phyloP scores from a whole-genome alignment of 805 yeast species.

The Monosporozyma yasuniensis region DNA sequence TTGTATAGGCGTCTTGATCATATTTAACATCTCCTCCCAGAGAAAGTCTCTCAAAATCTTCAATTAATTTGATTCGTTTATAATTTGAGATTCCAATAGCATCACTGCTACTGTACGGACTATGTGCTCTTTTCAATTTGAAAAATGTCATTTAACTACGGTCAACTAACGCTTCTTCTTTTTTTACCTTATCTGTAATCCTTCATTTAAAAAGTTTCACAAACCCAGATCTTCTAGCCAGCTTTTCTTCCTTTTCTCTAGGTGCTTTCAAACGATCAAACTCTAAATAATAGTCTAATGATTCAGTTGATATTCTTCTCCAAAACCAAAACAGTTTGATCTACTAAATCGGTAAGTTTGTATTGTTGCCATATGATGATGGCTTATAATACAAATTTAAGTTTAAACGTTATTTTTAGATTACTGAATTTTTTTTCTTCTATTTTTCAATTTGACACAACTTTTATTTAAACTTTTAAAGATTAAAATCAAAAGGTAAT shows the following conservation, averaged over 20 bases:
- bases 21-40: slow-evolving; percentile 7
- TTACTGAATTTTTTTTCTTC: background rate
- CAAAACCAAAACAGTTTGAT: background rate
- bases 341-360: background rate
- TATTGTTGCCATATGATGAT: background rate
- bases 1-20: background rate
- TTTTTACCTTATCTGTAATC: background rate
- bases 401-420: background rate
- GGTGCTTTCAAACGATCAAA: background rate
- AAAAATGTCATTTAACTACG: slow-evolving; percentile 6
- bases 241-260: background rate
- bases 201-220: background rate
- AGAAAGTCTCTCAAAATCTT: slow-evolving; percentile 28
- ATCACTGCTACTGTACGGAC: slow-evolving; percentile 7
- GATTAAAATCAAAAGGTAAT: background rate
- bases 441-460: background rate
- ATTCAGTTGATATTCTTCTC: background rate
- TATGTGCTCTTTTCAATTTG: slow-evolving; percentile 23
- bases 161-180: background rate
- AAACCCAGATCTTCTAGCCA: too few relatives aligned
- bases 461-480: background rate
- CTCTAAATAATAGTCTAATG: background rate
- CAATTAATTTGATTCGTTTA: slow-evolving; percentile 27
- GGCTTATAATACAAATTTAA: background rate
- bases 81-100: slow-evolving; percentile 22